These are phyloP conservation scores for Phialophora tarda DNA, from an alignment of 2,329 filamentous ascomycete species.

Conservation along the genomic window DNA sequence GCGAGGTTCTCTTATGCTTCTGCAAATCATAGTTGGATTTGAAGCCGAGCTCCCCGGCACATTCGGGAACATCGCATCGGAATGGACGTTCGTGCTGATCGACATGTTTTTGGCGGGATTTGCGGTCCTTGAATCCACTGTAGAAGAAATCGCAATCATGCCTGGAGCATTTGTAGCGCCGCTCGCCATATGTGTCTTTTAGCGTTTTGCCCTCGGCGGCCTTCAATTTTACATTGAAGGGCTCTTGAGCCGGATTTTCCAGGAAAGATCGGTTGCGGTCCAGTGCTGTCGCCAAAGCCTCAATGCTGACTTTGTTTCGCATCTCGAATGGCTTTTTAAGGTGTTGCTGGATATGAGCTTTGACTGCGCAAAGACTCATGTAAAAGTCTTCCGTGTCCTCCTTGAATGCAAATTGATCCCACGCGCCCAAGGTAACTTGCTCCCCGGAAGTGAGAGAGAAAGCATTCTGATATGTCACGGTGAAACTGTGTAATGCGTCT, in stretches of 20 bases:
- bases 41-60: not conserved
- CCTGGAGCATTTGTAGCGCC: constrained; percentile 6
- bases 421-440: not conserved
- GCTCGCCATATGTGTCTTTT: not conserved
- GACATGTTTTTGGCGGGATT: constrained; percentile 2
- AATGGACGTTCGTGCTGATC: constrained; percentile 8
- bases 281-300: not conserved
- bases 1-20: not conserved
- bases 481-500: not conserved
- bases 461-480: not conserved
- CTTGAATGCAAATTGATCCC: not conserved
- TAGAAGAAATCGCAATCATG: not conserved
- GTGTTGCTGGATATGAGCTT: constrained; percentile 4
- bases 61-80: not conserved
- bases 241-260: not conserved
- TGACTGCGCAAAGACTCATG: not conserved
- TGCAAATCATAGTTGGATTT: not conserved
- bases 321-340: not conserved
- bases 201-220: not conserved
- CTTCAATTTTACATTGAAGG: not conserved
- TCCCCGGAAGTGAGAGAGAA: not conserved
- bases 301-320: not conserved
- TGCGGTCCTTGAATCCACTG: not conserved
- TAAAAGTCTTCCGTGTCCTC: constrained; percentile 2
- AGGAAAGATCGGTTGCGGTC: not conserved